Evolutionary conservation across 257 asterid genomes (phyloP), one percentile per base, ranked within the genome.

Genomic region (Solanum sejunctum): DNA sequence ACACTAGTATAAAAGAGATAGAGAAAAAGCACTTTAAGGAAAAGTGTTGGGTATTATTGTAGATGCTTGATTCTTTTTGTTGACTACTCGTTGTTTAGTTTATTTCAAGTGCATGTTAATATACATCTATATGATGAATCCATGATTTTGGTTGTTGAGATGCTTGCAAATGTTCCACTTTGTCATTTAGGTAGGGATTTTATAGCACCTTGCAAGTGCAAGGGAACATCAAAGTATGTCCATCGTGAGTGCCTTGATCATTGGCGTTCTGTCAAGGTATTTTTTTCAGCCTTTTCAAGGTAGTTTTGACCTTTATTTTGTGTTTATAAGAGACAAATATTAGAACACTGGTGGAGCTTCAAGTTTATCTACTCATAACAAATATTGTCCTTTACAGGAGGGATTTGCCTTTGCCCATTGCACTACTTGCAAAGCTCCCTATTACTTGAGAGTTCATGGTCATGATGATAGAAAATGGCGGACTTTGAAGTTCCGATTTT

Each of bases 191-290:
- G 98, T 87, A 92, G 97, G 91, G 98, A 95, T 88, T 94, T 94
- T 87, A 95, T 95, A 86, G 97, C 98, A 86, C 99, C 99, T 87
- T 95, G 99, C 93, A 92, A 90, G 90, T 95, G 99, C 88, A 95
- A 95, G 93, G 99, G 99, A 82, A 94, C 99, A 17, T 83, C 98
- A 43, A 94, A 92, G 90, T 95, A 82, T 85, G 99, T 95, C 85
- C 99, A 95, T 89, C 92, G 98, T 17, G 97, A 94, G 72, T 95
- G 99, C 89, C 92, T 95, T 82, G 98, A 95, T 89, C 98, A 94
- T 86, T 95, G 99, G 99, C 98, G 99, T 70, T 92, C 99, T 17
- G 96, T 94, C 85, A 95, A 90, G 97, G 99, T 94, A 85, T 57
- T 84, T 49, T 45, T 3, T 84, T 57, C 79, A 18, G 28, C 79